Percentiles rank a stretch among this genome's conserved stretches.
Conservation (phyloP, 805 yeast genomes). For the Lachancea sp. region DNA sequence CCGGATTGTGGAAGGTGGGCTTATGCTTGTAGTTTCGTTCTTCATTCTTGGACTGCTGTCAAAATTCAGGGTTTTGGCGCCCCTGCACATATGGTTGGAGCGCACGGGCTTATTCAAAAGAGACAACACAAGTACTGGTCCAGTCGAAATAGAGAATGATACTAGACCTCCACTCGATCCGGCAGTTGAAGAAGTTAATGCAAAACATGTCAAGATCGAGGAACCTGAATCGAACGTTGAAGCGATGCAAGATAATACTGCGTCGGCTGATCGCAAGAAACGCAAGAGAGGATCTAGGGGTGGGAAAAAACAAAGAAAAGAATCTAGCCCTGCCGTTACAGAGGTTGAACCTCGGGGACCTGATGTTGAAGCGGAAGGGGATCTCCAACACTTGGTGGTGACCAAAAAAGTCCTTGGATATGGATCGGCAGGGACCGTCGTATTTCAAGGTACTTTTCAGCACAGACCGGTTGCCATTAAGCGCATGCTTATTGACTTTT, state of each 20-base stretch:
- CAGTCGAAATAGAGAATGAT: slow-evolving; percentile 9
- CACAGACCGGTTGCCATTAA: slow-evolving; percentile 94
- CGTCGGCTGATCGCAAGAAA: slow-evolving; percentile 35
- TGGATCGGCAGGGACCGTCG: slow-evolving; percentile 96
- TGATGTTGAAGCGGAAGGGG: slow-evolving; percentile 19
- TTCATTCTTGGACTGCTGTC: slow-evolving; percentile 25
- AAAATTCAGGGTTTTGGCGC: slow-evolving; percentile 31
- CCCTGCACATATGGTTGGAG: slow-evolving; percentile 28
- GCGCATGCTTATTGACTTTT: slow-evolving; percentile 86
- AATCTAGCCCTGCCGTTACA: slow-evolving; percentile 4
- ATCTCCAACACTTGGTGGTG: slow-evolving; percentile 49
- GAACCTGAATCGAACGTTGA: slow-evolving; percentile 12
- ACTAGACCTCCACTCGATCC: background rate
- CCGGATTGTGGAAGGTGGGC: slow-evolving; percentile 36
- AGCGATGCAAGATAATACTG: slow-evolving; percentile 10
- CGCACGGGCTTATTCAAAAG: slow-evolving; percentile 31
- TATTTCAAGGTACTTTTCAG: slow-evolving; percentile 83
- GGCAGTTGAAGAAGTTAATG: background rate
- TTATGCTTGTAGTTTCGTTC: slow-evolving; percentile 32
- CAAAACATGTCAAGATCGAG: slow-evolving; percentile 6
- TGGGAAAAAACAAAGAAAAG: slow-evolving; percentile 52
- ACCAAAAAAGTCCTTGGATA: slow-evolving; percentile 80
- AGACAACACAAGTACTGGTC: slow-evolving; percentile 11
- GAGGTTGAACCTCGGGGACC: slow-evolving; percentile 7
- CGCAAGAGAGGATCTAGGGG: slow-evolving; percentile 85